These are phyloP conservation scores for Lomentospora prolificans DNA, from an alignment of 2,329 filamentous ascomycete species.

Conservation along the genomic window DNA sequence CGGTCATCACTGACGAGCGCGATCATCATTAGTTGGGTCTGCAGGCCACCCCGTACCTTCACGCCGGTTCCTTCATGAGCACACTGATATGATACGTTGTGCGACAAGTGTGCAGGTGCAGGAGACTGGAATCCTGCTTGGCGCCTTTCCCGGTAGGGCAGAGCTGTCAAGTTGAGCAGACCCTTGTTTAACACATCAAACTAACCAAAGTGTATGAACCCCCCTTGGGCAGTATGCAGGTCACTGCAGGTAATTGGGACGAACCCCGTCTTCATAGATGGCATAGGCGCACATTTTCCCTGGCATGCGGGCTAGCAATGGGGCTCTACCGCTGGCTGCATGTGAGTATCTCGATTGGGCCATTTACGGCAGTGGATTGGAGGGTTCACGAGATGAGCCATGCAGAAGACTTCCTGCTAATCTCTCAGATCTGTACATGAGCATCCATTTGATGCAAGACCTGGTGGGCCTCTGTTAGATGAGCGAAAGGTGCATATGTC, in stretches of 20 bases:
- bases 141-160: not conserved
- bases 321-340: not conserved
- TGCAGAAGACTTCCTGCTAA: not conserved
- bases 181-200: not conserved
- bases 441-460: not conserved
- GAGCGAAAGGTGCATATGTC: not conserved
- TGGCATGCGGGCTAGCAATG: not conserved
- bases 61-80: not conserved
- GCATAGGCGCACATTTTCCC: not conserved
- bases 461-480: not conserved
- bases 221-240: not conserved
- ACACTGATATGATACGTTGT: not conserved
- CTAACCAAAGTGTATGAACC: not conserved
- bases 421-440: not conserved
- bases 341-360: not conserved
- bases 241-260: not conserved
- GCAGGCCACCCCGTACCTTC: not conserved
- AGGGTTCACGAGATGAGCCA: not conserved
- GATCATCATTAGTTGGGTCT: not conserved
- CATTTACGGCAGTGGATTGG: not conserved
- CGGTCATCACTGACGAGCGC: no score
- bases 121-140: not conserved
- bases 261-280: not conserved
- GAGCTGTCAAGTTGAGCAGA: not conserved
- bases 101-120: not conserved